Evolutionary conservation across 164 flowering plant genomes (phyloP), one percentile per base, ranked within the genome.

Genomic region (Buxus sempervirens): DNA sequence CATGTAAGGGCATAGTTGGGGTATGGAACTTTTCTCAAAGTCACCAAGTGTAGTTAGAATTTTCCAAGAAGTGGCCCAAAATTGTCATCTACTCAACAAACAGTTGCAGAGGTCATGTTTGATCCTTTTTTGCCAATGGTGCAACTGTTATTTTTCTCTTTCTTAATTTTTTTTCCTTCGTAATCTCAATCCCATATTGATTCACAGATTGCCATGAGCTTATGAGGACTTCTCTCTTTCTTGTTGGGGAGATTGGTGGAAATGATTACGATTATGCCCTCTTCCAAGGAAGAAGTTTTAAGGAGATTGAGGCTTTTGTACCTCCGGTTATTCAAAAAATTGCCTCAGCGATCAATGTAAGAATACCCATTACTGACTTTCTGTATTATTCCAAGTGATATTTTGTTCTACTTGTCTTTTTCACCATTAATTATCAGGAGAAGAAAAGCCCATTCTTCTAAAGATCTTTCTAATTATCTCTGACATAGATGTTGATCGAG

Each of bases 171-270:
- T n/a, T n/a, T n/a, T n/a, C n/a, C n/a, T n/a, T n/a, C n/a, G n/a
- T n/a, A n/a, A n/a, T n/a, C n/a, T n/a, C n/a, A n/a, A n/a, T n/a
- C n/a, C n/a, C n/a, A n/a, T n/a, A n/a, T 9, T 28, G 13, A 7
- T 48, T 22, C 15, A 26, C 63, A 80, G 83, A 63, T 26, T 79
- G 82, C 62, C 0, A 25, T 0, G 56, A 64, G 16, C 36, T 64
- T 15, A 51, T 82, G 1, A 15, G 24, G 13, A 70, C 32, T 0
- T 66, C 80, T 8, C 64, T 82, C 14, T 49, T 82, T 60, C 59
- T 82, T 0, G 65, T 79, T 53, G 82, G 85, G 42, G 81, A 77
- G 66, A 82, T 79, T 24, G 82, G 85, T 16, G 77, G 71, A 1
- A 82, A 79, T 45, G 85, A 82, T 53, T 77, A 72, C 64, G 73